Base-by-base conservation (phyloP, 176 grass and related monocot genomes). In the Aegilops umbellulata region DNA sequence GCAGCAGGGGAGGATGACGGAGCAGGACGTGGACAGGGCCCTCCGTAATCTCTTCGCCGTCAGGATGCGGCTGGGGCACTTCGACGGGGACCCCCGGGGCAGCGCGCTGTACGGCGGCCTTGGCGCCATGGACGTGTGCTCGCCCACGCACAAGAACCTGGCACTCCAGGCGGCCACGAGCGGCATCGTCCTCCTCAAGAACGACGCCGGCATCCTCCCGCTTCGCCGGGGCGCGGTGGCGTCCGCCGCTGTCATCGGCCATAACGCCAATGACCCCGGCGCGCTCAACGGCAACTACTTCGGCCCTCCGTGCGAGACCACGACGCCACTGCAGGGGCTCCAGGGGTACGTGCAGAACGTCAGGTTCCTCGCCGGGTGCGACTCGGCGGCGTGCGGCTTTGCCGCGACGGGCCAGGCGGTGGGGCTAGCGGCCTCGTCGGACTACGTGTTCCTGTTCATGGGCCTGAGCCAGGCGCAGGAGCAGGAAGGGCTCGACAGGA, bases 101-200 rank as follows among this genome's bases (percentile, higher is more conserved):
- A 57, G 41, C 46, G 5, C 27, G 5, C 9, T 27, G 7, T 94
- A 94, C 62, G 88, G 95, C 10, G 16, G 10, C 3, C 86, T 97
- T 3, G 85, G 87, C 27, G 82, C 84, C 7, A 22, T 26, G 0
- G 69, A 95, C 47, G 87, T 97, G 2, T 95, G 95, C 72, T 77
- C 93, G 2, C 55, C 77, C 0, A 85, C 80, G 7, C 93, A 97
- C 89, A 82, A 64, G 69, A n/a, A 55, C 44, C 76, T 95, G 13
- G 85, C 95, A 22, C 77, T 93, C 10, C 81, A 95, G 61, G 95
- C 93, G 19, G 93, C 95, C 5, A 65, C 76, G 65, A 72, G 90
- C 55, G 93, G 95, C 85, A 95, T 95, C 34, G 95, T 97, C 25
- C 85, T 97, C 4, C 83, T 97, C 71, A 93, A 97, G 84, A 97